Evolutionary conservation across 78 protist species (phyloP).

Genomic region (Dictyostelium capitatum): DNA sequence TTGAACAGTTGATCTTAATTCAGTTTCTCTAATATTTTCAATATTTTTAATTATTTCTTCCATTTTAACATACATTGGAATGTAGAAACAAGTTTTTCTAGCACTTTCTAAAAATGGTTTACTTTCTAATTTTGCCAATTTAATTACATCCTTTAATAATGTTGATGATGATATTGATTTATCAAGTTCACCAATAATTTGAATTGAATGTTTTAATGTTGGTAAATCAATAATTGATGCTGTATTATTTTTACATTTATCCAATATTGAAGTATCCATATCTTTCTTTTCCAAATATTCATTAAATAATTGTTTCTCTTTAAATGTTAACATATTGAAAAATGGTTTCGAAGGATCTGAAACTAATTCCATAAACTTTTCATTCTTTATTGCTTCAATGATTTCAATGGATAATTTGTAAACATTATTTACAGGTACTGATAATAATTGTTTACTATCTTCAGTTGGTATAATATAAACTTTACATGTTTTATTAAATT

Average conservation of each 20-base stretch:
- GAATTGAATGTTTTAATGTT: background rate
- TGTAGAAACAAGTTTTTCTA: constrained; percentile 70
- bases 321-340: constrained; percentile 25
- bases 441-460: constrained; percentile 19
- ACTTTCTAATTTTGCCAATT: constrained; percentile 31
- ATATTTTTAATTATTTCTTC: constrained; percentile 53
- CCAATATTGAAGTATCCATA: constrained; percentile 25
- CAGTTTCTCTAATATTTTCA: constrained; percentile 38
- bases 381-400: constrained; percentile 19
- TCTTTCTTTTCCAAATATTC: constrained; percentile 23
- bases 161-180: background rate
- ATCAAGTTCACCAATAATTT: constrained; percentile 12
- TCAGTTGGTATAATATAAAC: constrained; percentile 61
- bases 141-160: background rate
- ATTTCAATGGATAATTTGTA: constrained; percentile 61
- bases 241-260: constrained; percentile 8
- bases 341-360: constrained; percentile 64
- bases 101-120: constrained; percentile 64
- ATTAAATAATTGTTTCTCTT: constrained; percentile 20
- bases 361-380: constrained; percentile 38
- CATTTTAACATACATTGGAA: constrained; percentile 42
- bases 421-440: constrained; percentile 26
- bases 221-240: constrained; percentile 33
- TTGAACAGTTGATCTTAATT: constrained; percentile 27
- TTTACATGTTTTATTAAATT: constrained; percentile 60